Percentiles rank a stretch among this genome's conserved stretches.
Conservation (phyloP, 73 alveolate species). For the Paramecium octaurelia region DNA sequence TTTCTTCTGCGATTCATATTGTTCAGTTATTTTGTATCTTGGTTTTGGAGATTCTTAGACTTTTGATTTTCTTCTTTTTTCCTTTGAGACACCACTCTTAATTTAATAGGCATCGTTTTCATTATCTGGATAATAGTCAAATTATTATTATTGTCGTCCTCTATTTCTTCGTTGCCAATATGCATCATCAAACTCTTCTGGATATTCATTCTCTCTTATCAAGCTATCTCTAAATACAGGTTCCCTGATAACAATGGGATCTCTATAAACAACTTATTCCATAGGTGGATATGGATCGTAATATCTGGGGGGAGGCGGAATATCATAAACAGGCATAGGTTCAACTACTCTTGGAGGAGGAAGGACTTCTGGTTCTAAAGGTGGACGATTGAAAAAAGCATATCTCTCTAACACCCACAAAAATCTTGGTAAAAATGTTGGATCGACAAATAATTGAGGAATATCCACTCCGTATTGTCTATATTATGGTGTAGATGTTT, state of each 20-base stretch:
- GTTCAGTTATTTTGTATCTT: neutral
- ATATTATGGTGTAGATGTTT: neutral
- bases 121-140: neutral
- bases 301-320: conserved; percentile 9
- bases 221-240: conserved; percentile 20
- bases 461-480: conserved; percentile 34
- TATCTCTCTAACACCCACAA: conserved; percentile 26
- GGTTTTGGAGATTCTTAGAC: neutral
- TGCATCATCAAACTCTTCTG: neutral
- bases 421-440: conserved; percentile 31
- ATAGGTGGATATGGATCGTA: neutral
- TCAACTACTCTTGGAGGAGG: neutral
- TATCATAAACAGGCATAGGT: neutral
- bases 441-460: conserved; percentile 43
- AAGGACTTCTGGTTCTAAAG: neutral
- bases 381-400: neutral
- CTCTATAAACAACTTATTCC: neutral
- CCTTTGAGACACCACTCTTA: neutral
- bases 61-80: neutral
- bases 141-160: neutral
- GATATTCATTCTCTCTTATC: neutral
- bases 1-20: neutral
- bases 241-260: neutral
- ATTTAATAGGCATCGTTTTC: neutral
- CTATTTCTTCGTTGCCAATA: neutral